Evolutionary conservation across 2,329 filamentous ascomycete species (phyloP), one percentile per base, ranked within the genome.

Genomic region (Capronia epimyces): DNA sequence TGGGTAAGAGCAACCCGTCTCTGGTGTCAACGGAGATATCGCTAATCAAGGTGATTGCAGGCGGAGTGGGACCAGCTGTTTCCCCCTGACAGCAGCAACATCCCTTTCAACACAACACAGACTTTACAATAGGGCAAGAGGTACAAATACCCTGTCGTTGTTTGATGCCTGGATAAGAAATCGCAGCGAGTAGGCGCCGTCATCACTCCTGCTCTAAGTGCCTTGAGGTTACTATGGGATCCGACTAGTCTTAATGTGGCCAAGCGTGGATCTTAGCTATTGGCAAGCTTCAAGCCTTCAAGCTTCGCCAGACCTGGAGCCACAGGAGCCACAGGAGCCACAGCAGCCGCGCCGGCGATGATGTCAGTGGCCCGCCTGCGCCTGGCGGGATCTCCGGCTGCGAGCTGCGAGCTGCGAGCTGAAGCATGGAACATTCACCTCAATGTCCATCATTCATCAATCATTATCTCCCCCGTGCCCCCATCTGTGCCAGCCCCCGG

Each of bases 1-100:
- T 86, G 82, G 82, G 82, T 84, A 67, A 69, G 79, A 72, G 9
- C 25, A 12, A 13, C 21, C 24, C 16, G 16, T 32, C 18, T 25
- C 36, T 15, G 10, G 13, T 24, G 9, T 47, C n/a, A 12, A 32
- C 7, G n/a, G 7, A 37, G n/a, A 20, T 8, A 12, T 12, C 6
- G 34, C 34, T 37, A 15, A 37, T 20, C 5, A 5, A n/a, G 20
- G 34, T 8, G 18, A 46, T 13, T 41, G 9, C 46, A 67, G 65
- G 54, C 59, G 24, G 65, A 68, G 63, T 67, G 65, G 65, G 64
- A 68, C 52, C 64, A 66, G 43, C 45, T 67, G 22, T 67, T 67
- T 41, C 65, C 66, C n/a, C 61, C 62, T 6, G 60, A 71, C 24
- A 68, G 78, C 16, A 80, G 81, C 59, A 74, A 74, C 45, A 74